Base-by-base conservation (phyloP, 257 asterid genomes). In the Schizonepeta tenuifolia region DNA sequence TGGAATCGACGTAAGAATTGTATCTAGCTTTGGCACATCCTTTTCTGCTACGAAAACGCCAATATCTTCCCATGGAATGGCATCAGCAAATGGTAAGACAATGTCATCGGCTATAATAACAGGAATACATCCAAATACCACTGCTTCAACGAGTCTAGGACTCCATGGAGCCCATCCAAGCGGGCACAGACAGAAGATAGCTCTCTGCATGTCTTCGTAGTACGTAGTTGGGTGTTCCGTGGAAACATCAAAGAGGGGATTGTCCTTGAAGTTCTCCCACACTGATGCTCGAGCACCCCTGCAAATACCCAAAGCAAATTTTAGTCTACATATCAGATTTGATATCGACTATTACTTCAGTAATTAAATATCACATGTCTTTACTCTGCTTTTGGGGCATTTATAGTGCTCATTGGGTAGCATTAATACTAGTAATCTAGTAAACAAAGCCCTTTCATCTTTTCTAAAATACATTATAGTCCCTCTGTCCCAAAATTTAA, bases 91-190 rank as follows among this genome's bases (percentile, higher is more conserved):
- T 33, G 98, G 97, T 10, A 93, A 75, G 36, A 90, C 93, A 4
- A 93, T 93, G 69, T 90, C 98, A 58, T 93, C 98, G 13, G 97
- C 97, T 64, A 93, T 90, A 56, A 93, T 93, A 10, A 93, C 98
- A 3, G 97, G 98, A 60, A 93, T 89, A 59, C 98, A 93, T 0
- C 98, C 98, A 53, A 93, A 90, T 18, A 93, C 79, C 9, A 93
- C 98, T 6, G 98, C 97, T 78, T 93, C 98, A 0, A 93, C 98
- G 62, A 93, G 83, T 60, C 98, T 80, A 3, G 97, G 98, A 76
- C 98, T 90, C 97, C 98, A 93, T 17, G 98, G 98, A n/a, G 98
- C 96, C 98, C 98, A 93, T 15, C 98, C 98, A 15, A 93, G 91
- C 0, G 98, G 98, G 54, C 98, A 93, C 72, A 93, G 77, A 61